Percentiles rank a stretch among this genome's conserved stretches.
Conservation (phyloP, 805 yeast genomes). For the Ogataea angusta region DNA sequence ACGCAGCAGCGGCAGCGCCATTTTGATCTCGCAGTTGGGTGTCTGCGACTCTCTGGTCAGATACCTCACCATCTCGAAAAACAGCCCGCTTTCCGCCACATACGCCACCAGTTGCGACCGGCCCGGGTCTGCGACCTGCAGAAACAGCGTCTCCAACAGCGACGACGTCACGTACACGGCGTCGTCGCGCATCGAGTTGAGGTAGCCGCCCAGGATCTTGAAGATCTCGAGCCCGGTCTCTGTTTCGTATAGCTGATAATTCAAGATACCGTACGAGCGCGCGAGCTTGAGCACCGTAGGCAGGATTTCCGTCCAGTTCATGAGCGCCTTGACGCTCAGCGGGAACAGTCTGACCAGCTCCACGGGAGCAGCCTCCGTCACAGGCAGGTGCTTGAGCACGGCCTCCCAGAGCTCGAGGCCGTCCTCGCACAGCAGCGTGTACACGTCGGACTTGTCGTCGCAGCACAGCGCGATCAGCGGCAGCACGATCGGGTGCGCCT, state of each 20-base stretch:
- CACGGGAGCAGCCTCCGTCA: slow-evolving; percentile 30
- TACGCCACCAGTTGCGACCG: slow-evolving; percentile 19
- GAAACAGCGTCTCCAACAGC: slow-evolving; percentile 47
- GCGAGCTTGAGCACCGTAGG: slow-evolving; percentile 59
- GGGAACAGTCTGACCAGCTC: slow-evolving; percentile 46
- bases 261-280: slow-evolving; percentile 57
- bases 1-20: slow-evolving; percentile 38
- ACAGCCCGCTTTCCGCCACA: slow-evolving; percentile 43
- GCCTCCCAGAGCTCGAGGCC: slow-evolving; percentile 84
- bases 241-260: slow-evolving; percentile 41
- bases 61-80: slow-evolving; percentile 40
- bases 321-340: slow-evolving; percentile 53
- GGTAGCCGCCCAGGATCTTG: slow-evolving; percentile 48
- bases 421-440: slow-evolving; percentile 70
- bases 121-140: slow-evolving; percentile 29
- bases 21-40: slow-evolving; percentile 40
- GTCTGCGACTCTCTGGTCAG: slow-evolving; percentile 42
- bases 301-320: slow-evolving; percentile 70
- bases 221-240: slow-evolving; percentile 42
- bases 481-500: slow-evolving; percentile 52
- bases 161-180: slow-evolving; percentile 54
- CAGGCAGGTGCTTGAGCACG: slow-evolving; percentile 59
- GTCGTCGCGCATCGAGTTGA: slow-evolving; percentile 68
- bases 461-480: slow-evolving; percentile 65
- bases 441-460: slow-evolving; percentile 53